Percentiles rank a stretch among this genome's conserved stretches.
phyloP scores from a whole-genome alignment of 2,329 filamentous ascomycete species.

The Fusarium cyanostomum region DNA sequence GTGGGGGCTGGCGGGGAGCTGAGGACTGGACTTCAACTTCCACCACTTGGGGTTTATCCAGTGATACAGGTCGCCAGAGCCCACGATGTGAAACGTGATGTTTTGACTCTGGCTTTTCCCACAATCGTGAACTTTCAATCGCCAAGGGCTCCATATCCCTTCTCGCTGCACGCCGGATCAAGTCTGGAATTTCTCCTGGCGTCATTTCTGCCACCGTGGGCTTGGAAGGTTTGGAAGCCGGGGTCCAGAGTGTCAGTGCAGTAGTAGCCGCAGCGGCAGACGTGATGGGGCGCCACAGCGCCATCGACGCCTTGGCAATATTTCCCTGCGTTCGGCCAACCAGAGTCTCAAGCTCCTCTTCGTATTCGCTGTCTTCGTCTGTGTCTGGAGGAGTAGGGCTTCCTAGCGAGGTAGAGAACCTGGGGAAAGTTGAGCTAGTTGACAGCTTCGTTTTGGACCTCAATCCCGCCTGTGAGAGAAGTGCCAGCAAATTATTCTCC shows the following conservation, averaged over 20 bases:
- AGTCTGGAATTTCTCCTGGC: constrained; percentile 14
- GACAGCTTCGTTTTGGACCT: constrained; percentile 17
- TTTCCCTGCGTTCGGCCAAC: constrained; percentile 21
- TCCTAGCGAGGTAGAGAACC: constrained; percentile 20
- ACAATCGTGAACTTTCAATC: constrained; percentile 37
- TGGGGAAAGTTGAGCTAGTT: constrained; percentile 26
- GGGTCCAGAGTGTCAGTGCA: constrained; percentile 38
- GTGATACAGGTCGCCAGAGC: constrained; percentile 35
- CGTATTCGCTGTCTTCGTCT: constrained; percentile 54
- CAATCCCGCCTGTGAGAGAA: constrained; percentile 26
- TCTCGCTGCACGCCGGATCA: constrained; percentile 11
- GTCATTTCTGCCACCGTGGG: constrained; percentile 13
- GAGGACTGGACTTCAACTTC: constrained; percentile 49
- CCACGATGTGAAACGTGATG: constrained; percentile 8
- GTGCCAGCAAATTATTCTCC: constrained; percentile 25
- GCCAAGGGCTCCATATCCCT: constrained; percentile 27
- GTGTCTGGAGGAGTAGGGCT: constrained; percentile 63
- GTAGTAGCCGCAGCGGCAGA: constrained; percentile 19
- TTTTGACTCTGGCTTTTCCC: constrained; percentile 26
- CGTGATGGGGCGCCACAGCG: constrained; percentile 35
- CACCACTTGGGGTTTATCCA: constrained; percentile 19
- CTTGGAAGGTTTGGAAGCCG: constrained; percentile 18
- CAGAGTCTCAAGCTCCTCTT: constrained; percentile 29
- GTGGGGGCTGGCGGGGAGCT: constrained; percentile 62
- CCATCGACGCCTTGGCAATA: constrained; percentile 31